Conservation (phyloP, 257 asterid genomes). For the Nicotiana undulata region DNA sequence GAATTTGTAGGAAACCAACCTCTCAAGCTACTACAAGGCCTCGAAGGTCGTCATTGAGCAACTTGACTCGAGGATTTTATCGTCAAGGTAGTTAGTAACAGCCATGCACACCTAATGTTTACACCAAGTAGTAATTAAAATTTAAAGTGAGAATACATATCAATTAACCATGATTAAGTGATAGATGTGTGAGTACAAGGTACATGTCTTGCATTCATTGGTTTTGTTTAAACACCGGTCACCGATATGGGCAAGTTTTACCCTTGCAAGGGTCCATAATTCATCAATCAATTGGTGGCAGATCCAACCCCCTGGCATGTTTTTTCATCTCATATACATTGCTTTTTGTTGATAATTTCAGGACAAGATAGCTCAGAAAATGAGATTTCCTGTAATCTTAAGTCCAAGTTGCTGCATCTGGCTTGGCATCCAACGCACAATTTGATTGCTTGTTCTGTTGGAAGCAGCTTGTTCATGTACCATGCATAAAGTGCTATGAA, state of each 20-base stretch:
- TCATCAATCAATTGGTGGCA: background rate
- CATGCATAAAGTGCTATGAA: constrained; percentile 51
- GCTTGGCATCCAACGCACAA: constrained; percentile 98
- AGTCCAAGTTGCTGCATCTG: constrained; percentile 86
- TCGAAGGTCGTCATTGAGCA: constrained; percentile 75
- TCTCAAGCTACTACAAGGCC: constrained; percentile 81
- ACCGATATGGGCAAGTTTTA: no score
- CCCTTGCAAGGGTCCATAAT: background rate
- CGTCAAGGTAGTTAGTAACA: constrained; percentile 47
- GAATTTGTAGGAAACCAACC: constrained; percentile 58
- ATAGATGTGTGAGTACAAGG: no score
- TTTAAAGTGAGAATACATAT: no score
- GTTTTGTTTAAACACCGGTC: no score
- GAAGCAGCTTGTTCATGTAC: constrained; percentile 97
- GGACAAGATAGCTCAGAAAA: constrained; percentile 63
- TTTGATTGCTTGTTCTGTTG: constrained; percentile 96
- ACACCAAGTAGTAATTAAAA: no score
- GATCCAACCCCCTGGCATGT: background rate
- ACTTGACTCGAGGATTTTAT: constrained; percentile 52
- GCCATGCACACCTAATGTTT: background rate
- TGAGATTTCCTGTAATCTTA: constrained; percentile 80
- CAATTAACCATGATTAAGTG: no score
- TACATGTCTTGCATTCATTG: no score
- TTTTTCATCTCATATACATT: background rate
- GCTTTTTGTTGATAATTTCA: constrained; percentile 36